Conservation (phyloP, 331 rosid species). For the Telfairia occidentalis region DNA sequence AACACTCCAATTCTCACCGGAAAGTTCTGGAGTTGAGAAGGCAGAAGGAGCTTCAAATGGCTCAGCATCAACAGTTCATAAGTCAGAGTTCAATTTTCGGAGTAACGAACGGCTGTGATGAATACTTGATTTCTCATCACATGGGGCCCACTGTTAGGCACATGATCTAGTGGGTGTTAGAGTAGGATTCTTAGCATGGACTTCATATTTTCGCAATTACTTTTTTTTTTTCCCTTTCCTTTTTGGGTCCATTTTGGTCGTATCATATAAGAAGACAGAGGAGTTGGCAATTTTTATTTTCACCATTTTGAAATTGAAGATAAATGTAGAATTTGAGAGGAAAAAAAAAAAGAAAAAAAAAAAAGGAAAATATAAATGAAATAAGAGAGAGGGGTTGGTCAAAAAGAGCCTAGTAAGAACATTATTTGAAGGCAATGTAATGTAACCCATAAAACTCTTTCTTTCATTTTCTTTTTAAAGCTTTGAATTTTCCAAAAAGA, state of each 20-base stretch:
- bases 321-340: neutral
- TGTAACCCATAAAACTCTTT: neutral
- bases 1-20: slow-evolving; percentile 90
- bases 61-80: slow-evolving; percentile 44
- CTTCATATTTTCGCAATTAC: slow-evolving; percentile 1
- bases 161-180: slow-evolving; percentile 42
- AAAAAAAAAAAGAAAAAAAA: neutral
- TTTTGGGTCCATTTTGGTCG: neutral
- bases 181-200: slow-evolving; percentile 30
- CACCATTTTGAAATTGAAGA: neutral
- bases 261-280: neutral
- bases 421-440: neutral
- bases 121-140: slow-evolving; percentile 47
- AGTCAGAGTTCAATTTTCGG: slow-evolving; percentile 64
- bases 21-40: slow-evolving; percentile 88
- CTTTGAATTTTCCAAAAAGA: neutral
- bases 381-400: neutral
- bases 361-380: neutral
- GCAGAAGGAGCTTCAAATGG: slow-evolving; percentile 60
- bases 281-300: neutral
- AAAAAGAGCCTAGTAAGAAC: neutral
- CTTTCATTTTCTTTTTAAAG: neutral
- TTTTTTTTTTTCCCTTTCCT: neutral
- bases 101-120: slow-evolving; percentile 77
- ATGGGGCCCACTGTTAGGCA: slow-evolving; percentile 56